phyloP scores from a whole-genome alignment of 2,329 filamentous ascomycete genomes.

The Fonsecaea pedrosoi region DNA sequence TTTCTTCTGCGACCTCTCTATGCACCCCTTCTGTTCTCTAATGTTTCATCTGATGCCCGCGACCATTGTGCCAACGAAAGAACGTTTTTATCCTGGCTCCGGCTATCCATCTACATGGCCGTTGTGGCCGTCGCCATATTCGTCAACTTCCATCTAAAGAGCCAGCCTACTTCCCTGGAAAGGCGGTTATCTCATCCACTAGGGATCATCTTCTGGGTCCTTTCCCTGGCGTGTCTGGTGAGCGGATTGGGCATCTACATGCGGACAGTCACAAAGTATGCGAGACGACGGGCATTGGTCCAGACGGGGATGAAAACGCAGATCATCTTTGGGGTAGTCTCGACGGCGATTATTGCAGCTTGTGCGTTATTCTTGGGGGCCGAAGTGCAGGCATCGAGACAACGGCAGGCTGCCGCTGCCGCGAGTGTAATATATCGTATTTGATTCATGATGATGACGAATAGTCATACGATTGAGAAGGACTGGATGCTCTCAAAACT shows the following conservation, averaged over 20 bases:
- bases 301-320: constrained; percentile 96
- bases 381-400: constrained; percentile 39
- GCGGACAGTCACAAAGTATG: constrained; percentile 80
- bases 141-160: constrained; percentile 88
- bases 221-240: constrained; percentile 76
- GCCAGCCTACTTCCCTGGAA: constrained; percentile 72
- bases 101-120: constrained; percentile 87
- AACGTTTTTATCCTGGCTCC: constrained; percentile 88
- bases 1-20: constrained; percentile 63
- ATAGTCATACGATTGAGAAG: neutral
- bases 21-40: constrained; percentile 70
- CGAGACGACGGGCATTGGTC: constrained; percentile 77
- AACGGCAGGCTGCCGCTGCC: neutral
- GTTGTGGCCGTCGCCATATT: constrained; percentile 89
- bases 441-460: neutral
- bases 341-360: constrained; percentile 53
- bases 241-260: constrained; percentile 88
- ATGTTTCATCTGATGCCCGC: constrained; percentile 68
- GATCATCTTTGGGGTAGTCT: constrained; percentile 63
- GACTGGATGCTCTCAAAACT: neutral
- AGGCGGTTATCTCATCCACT: constrained; percentile 79
- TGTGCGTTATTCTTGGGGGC: constrained; percentile 54
- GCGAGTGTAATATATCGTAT: constrained; percentile 1
- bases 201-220: constrained; percentile 84
- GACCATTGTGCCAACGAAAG: constrained; percentile 72